Evolutionary conservation across 1,139 yeast genomes (phyloP), one percentile per base, ranked within the genome.

Genomic region (Taphrina wiesneri): DNA sequence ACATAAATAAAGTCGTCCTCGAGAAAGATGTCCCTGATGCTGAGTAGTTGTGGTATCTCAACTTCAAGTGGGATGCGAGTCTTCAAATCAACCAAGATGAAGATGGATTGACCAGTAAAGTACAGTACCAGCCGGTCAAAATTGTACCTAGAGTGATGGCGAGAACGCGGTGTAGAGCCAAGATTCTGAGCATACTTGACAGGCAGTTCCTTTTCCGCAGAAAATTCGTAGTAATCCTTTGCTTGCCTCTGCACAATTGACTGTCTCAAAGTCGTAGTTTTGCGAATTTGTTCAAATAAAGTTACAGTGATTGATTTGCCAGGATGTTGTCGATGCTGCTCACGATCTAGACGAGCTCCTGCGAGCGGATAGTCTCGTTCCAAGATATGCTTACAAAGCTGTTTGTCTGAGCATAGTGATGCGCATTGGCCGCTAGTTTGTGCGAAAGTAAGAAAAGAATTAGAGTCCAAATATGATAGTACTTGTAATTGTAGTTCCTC

Each of bases 401-500:
- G 26, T 21, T 54, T 23, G 19, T 54, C 59, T 25, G 7, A 4
- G 26, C 36, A 19, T 26, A 54, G 36, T 13, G 41, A 32, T 5
- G 34, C 34, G 23, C 47, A 28, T 19, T 36, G 43, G n/a, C 19
- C 7, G 17, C 47, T 23, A 13, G 49, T 41, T 7, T 21, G 25
- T 9, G 49, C 7, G 15, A 54, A 39, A 34, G 17, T 9, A n/a
- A 54, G 32, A n/a, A 54, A 25, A 15, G 46, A 15, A 9, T 21
- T 17, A 9, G 49, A 25, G 23, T 23, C 36, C 49, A 54, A 32
- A 23, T 54, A 54, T 19, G 59, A 11, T 19, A 54, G 34, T 7
- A 54, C 25, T n/a, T 54, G 59, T 25, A 54, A 13, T 9, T 41
- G 59, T 25, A 39, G 9, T 25, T 54, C 59, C 34, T 54, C 59